Conservation (phyloP, 257 asterid species). For the Gentiana macrophylla region DNA sequence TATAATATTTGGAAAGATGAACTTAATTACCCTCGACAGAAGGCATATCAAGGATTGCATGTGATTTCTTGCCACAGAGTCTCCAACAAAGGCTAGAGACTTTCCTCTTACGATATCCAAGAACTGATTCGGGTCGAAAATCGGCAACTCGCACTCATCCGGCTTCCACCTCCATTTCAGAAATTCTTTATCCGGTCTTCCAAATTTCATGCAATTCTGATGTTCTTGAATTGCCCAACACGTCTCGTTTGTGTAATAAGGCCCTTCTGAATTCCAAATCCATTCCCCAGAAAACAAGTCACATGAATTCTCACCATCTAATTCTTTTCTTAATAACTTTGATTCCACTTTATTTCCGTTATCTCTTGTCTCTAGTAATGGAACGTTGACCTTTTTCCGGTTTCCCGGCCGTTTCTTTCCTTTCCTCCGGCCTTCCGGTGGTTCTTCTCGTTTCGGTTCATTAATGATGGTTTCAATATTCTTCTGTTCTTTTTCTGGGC, state of each 20-base stretch:
- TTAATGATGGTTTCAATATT: background rate
- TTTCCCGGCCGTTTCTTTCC: too few species aligned
- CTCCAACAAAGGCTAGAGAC: constrained; percentile 63
- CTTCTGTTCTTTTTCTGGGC: too few species aligned
- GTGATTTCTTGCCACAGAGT: constrained; percentile 15
- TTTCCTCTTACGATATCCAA: constrained; percentile 42
- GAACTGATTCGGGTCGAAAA: constrained; percentile 37
- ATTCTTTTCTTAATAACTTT: background rate
- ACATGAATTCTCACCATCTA: constrained; percentile 17
- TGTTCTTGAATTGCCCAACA: constrained; percentile 64
- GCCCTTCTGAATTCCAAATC: constrained; percentile 59
- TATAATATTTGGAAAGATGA: too few species aligned
- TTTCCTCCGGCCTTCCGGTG: too few species aligned
- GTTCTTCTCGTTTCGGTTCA: too few species aligned
- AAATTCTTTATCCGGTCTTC: constrained; percentile 45
- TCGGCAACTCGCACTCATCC: constrained; percentile 49
- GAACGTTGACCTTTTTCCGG: too few species aligned
- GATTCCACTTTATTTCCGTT: too few species aligned
- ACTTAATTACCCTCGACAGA: constrained; percentile 34
- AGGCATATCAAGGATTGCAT: constrained; percentile 79
- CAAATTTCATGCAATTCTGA: constrained; percentile 63
- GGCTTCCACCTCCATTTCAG: constrained; percentile 78
- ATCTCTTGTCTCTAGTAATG: too few species aligned
- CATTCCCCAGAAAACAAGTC: constrained; percentile 72
- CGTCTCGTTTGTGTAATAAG: constrained; percentile 56